Base-by-base conservation (phyloP, 805 yeast genomes). In the Barnettozyma wickerhamii region DNA sequence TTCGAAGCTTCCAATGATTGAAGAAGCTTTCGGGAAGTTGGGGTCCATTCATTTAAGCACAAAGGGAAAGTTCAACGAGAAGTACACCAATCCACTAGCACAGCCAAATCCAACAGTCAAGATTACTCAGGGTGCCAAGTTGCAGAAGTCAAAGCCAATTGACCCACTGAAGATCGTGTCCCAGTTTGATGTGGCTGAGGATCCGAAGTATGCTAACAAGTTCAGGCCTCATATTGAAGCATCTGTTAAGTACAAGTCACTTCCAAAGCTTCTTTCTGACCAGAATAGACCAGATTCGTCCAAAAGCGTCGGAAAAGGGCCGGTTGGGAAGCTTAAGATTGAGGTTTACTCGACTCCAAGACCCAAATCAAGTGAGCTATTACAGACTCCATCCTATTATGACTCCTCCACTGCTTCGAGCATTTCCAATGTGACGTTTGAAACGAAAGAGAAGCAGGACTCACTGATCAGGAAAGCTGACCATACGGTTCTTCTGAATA, bases 31-130 rank as follows among this genome's bases (percentile, higher is more conserved):
- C 12, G 46, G 53, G n/a, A 40, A 41, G 7, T 52, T 53, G 32
- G 48, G 50, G 13, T 14, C 14, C 1, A 56, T 58, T 24, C 48
- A 49, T 26, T 44, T 64, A 17, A 67, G 66, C 6, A 64, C 61
- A 5, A 60, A 62, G 28, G 68, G 69, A 1, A 47, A 42, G 13
- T 62, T 60, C 36, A 55, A 63, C 35, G 38, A 38, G 9, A 47
- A 46, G 19, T 38, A 44, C 26, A 32, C 36, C n/a, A 33, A 19
- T 20, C 34, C 33, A 28, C 28, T 17, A 12, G 12, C 12, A 9
- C 26, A 23, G 12, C 12, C 12, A 9, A 23, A 23, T 9, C n/a
- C n/a, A n/a, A n/a, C n/a, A n/a, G n/a, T n/a, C n/a, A n/a, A n/a
- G n/a, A n/a, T n/a, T n/a, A n/a, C n/a, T n/a, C n/a, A n/a, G n/a